phyloP scores from a whole-genome alignment of 345 rosid species.

The Populus davidiana region DNA sequence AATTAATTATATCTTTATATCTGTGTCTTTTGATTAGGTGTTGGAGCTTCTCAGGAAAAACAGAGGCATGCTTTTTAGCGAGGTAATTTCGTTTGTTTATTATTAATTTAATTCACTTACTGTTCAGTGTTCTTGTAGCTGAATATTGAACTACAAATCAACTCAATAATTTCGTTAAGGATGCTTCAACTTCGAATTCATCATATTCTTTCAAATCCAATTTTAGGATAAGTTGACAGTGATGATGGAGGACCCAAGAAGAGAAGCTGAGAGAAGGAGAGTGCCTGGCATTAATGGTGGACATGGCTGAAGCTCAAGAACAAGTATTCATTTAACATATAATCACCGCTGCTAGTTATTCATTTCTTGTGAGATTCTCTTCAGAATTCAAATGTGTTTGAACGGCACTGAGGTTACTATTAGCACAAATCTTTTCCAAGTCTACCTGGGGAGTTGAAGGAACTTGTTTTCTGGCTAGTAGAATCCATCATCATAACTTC shows the following conservation, averaged over 20 bases:
- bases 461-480: neutral
- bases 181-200: neutral
- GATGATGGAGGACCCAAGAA: slow-evolving; percentile 86
- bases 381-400: neutral
- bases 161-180: neutral
- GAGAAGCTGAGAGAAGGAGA: slow-evolving; percentile 72
- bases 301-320: slow-evolving; percentile 73
- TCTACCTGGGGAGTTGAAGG: neutral
- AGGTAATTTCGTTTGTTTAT: slow-evolving; percentile 36
- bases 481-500: neutral
- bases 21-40: slow-evolving; percentile 32
- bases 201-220: slow-evolving; percentile 1
- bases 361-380: neutral
- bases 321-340: slow-evolving; percentile 33
- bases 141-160: neutral
- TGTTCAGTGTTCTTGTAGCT: neutral
- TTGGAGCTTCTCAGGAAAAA: slow-evolving; percentile 79
- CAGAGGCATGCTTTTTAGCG: slow-evolving; percentile 84
- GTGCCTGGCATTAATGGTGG: slow-evolving; percentile 85
- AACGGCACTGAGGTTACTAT: neutral
- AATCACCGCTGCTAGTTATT: neutral
- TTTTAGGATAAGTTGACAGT: slow-evolving; percentile 71
- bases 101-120: neutral
- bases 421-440: neutral
- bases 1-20: neutral